phyloP scores from a whole-genome alignment of 2,329 filamentous ascomycete genomes.

The Venturia nashicola region DNA sequence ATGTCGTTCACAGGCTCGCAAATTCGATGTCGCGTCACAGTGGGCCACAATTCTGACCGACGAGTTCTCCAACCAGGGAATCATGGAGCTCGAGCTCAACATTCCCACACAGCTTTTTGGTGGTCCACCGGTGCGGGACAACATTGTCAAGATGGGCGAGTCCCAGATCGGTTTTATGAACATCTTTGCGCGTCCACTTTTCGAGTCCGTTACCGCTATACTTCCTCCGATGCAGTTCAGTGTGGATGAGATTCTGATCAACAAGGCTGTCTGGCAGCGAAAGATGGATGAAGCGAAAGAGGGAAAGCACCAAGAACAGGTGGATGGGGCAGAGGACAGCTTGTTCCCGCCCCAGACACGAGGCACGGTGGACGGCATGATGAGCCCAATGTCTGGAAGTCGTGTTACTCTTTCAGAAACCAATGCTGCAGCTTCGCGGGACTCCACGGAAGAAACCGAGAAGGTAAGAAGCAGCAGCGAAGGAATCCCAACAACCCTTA shows the following conservation, averaged over 20 bases:
- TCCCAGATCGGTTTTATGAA: constrained; percentile 96
- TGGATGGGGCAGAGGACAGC: not conserved
- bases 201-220: constrained; percentile 75
- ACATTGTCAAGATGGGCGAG: constrained; percentile 68
- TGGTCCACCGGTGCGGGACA: constrained; percentile 66
- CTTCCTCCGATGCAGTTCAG: constrained; percentile 77
- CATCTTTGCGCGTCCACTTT: constrained; percentile 84
- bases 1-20: constrained; percentile 52
- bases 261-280: constrained; percentile 61
- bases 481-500: not conserved
- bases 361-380: constrained; percentile 2
- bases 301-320: constrained; percentile 12
- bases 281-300: constrained; percentile 48
- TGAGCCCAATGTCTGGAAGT: constrained; percentile 6
- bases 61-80: constrained; percentile 85
- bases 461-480: not conserved
- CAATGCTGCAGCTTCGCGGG: not conserved
- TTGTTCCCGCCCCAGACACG: not conserved
- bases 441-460: not conserved
- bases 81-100: constrained; percentile 78
- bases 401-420: not conserved
- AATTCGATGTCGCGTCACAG: constrained; percentile 66
- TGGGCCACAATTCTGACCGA: constrained; percentile 95
- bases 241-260: constrained; percentile 66
- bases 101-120: constrained; percentile 80